Evolutionary conservation across 2,329 filamentous ascomycete genomes (phyloP), one percentile per base, ranked within the genome.

Genomic region (Calonectria montana): DNA sequence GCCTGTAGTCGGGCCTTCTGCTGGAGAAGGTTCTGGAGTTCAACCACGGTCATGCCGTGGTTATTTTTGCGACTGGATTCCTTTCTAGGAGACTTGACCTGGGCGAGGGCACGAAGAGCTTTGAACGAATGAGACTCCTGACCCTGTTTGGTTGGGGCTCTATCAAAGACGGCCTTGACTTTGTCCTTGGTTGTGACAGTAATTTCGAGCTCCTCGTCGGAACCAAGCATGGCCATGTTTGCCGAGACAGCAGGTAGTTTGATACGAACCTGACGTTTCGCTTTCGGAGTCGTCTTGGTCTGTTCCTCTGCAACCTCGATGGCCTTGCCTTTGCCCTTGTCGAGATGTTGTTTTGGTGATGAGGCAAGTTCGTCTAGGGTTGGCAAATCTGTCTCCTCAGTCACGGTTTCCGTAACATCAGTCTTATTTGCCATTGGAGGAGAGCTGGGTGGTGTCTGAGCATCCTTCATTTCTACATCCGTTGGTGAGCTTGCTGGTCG

Each of bases 1-100:
- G 95, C 96, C 83, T 99, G 97, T 72, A 93, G 89, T 53, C 94
- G 91, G 7, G 95, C 95, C 72, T 92, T 92, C 75, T 91, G 89
- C 43, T 93, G 87, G 9, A 98, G 85, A 39, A 87, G 88, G 12
- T 88, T 85, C 55, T 96, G 91, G 66, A 98, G 88, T 75, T 97
- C 91, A 31, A 88, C 89, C 0, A 88, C 86, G 9, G 91, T 94
- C 87, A 98, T 93, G 10, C 87, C 87, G 55, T 84, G 85, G 70
- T 86, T 88, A 61, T 84, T 84, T 66, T 84, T 85, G 45, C 84
- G 81, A 45, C 83, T 81, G n/a, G 82, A 79, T 80, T 86, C 85
- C 78, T 87, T 92, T 53, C 85, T 88, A 62, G 89, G 92, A 7
- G 92, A 93, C 65, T 88, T 89, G 25, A 97, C 83, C 73, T 95